A percentile compares a stretch with the other conserved stretches of the same genome.
Evolutionary conservation across 2,329 filamentous ascomycete species (phyloP).

Genomic region (Chrysoporthe deuterocubensis): DNA sequence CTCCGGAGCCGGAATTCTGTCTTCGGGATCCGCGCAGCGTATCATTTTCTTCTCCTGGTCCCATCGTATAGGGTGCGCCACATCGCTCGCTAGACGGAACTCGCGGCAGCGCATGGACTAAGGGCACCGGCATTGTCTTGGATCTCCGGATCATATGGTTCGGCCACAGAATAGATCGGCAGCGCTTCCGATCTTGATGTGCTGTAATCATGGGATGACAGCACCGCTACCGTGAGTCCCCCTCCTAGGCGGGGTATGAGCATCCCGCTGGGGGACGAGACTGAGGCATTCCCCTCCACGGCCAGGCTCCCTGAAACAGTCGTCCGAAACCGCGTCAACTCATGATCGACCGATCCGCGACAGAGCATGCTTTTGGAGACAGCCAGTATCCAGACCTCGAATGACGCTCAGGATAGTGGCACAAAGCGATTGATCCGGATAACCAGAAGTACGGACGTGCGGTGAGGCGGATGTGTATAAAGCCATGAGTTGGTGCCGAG

Average conservation of each 20-base stretch:
- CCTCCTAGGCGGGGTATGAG: not conserved
- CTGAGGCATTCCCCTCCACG: not conserved
- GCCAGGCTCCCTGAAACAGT: conserved; percentile 7
- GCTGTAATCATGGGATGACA: not conserved
- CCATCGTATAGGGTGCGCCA: not conserved
- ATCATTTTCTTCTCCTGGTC: not conserved
- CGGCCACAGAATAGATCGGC: not conserved
- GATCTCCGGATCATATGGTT: not conserved
- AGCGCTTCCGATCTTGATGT: not conserved
- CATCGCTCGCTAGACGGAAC: not conserved
- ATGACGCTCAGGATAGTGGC: not conserved
- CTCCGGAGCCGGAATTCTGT: not conserved
- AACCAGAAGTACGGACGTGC: not conserved
- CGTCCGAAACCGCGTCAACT: conserved; percentile 8
- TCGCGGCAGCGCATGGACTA: not conserved
- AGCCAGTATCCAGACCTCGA: not conserved
- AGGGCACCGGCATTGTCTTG: not conserved
- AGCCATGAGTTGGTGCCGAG: conserved; percentile 9
- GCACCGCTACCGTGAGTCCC: not conserved
- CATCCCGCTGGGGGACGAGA: not conserved
- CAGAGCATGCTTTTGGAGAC: not conserved
- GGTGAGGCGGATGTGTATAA: conserved; percentile 1
- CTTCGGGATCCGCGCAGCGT: not conserved
- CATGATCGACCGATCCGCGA: conserved; percentile 22
- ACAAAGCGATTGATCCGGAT: not conserved